These are phyloP conservation scores for Gossypium australe DNA, from an alignment of 345 rosid genomes.

Conservation along the genomic window DNA sequence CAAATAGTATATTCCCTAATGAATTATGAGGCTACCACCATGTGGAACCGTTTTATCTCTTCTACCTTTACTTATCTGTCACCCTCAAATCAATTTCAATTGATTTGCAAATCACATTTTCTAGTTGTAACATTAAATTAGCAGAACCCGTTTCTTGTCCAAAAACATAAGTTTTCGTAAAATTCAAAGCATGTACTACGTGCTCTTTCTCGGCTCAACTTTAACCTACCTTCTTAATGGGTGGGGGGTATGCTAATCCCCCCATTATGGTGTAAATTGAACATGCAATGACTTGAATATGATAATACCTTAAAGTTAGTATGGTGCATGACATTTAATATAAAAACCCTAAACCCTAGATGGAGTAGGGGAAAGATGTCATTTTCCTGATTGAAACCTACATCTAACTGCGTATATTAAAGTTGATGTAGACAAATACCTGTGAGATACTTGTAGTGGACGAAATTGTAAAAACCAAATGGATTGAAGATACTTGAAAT, in stretches of 20 bases:
- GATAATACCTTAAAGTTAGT: too few species aligned
- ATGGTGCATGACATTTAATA: too few species aligned
- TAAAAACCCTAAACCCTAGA: too few species aligned
- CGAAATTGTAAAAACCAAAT: too few species aligned
- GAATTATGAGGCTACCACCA: not conserved
- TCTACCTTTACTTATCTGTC: not conserved
- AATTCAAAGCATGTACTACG: not conserved
- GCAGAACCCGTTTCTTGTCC: too few species aligned
- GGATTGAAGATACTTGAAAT: not conserved
- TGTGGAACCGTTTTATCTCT: not conserved
- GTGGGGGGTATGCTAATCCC: not conserved
- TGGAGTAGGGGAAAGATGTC: too few species aligned
- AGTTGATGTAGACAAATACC: too few species aligned
- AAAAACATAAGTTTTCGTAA: not conserved
- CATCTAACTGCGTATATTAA: too few species aligned
- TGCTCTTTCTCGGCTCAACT: not conserved
- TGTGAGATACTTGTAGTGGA: too few species aligned
- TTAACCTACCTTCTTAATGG: not conserved
- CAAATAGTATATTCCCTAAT: not conserved
- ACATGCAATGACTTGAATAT: too few species aligned
- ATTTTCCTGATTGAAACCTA: too few species aligned
- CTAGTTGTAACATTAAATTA: not conserved
- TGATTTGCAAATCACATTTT: not conserved
- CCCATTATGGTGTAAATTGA: too few species aligned
- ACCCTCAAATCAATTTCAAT: not conserved